These are phyloP conservation scores for Boechera stricta DNA, from an alignment of 345 rosid genomes.

Conservation along the genomic window DNA sequence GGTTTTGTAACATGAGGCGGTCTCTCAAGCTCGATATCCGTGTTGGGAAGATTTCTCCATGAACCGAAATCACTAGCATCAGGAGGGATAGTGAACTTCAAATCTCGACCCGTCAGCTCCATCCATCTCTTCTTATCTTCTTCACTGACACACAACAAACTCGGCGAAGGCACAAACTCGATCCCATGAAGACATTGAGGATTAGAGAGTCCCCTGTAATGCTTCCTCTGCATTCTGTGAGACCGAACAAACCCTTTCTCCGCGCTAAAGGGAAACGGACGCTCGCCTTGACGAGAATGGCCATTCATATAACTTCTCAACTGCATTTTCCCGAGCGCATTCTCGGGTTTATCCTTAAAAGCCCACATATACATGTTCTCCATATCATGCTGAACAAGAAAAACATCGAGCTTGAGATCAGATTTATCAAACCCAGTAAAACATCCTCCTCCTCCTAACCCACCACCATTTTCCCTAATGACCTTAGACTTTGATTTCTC, in stretches of 20 bases:
- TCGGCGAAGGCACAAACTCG: constrained; percentile 86
- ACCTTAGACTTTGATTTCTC: constrained; percentile 89
- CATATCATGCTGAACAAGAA: constrained; percentile 99
- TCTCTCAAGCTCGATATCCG: constrained; percentile 89
- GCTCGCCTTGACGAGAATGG: constrained; percentile 96
- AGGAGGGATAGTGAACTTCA: constrained; percentile 71
- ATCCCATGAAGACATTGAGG: constrained; percentile 97
- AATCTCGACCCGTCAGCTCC: constrained; percentile 90
- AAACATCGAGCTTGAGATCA: constrained; percentile 84
- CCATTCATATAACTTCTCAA: constrained; percentile 98
- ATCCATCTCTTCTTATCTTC: constrained; percentile 92
- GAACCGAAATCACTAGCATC: constrained; percentile 95
- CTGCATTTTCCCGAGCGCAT: constrained; percentile 98
- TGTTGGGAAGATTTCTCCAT: constrained; percentile 93
- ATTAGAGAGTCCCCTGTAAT: constrained; percentile 94
- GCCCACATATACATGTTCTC: constrained; percentile 99
- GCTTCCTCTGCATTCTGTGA: constrained; percentile 98
- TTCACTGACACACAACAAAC: constrained; percentile 69
- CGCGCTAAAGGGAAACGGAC: constrained; percentile 82
- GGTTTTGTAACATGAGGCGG: constrained; percentile 58
- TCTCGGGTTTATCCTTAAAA: constrained; percentile 96
- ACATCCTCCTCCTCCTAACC: constrained; percentile 31
- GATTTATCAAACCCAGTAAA: constrained; percentile 80
- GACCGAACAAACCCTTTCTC: constrained; percentile 97
- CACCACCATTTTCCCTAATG: constrained; percentile 62